Evolutionary conservation across 805 yeast species (phyloP).

Genomic region (Candida pseudoglaebosa): DNA sequence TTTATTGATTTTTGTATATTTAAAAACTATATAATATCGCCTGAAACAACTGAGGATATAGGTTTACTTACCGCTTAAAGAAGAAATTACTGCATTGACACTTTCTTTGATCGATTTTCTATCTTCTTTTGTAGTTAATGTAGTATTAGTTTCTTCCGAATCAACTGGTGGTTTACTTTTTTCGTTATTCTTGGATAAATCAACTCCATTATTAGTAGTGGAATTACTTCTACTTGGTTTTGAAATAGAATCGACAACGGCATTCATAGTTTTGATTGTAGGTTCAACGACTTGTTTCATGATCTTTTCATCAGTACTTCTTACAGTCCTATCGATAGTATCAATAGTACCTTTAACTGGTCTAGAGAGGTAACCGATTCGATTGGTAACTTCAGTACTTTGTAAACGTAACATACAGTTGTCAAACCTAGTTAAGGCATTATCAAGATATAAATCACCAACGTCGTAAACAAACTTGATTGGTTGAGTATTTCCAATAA

Average conservation of each 20-base stretch:
- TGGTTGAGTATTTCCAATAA: conserved; percentile 24
- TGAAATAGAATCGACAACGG: conserved; percentile 46
- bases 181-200: conserved; percentile 38
- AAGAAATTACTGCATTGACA: conserved; percentile 4
- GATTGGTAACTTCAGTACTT: conserved; percentile 47
- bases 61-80: conserved; percentile 1
- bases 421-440: conserved; percentile 56
- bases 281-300: conserved; percentile 38
- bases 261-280: conserved; percentile 42
- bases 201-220: conserved; percentile 55
- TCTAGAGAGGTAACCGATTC: conserved; percentile 44
- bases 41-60: too few species aligned
- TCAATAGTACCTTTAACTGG: conserved; percentile 45
- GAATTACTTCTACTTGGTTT: conserved; percentile 62
- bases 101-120: conserved; percentile 2
- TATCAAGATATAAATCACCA: conserved; percentile 52
- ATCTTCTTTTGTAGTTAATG: not conserved
- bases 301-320: conserved; percentile 10
- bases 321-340: conserved; percentile 9
- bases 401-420: conserved; percentile 53
- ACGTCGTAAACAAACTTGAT: conserved; percentile 44
- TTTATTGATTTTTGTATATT: not conserved
- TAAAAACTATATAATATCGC: not conserved
- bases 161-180: not conserved
- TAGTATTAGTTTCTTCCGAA: conserved; percentile 2